Evolutionary conservation across 2,329 filamentous ascomycete species (phyloP).

Genomic region (Alternaria incomplexa): DNA sequence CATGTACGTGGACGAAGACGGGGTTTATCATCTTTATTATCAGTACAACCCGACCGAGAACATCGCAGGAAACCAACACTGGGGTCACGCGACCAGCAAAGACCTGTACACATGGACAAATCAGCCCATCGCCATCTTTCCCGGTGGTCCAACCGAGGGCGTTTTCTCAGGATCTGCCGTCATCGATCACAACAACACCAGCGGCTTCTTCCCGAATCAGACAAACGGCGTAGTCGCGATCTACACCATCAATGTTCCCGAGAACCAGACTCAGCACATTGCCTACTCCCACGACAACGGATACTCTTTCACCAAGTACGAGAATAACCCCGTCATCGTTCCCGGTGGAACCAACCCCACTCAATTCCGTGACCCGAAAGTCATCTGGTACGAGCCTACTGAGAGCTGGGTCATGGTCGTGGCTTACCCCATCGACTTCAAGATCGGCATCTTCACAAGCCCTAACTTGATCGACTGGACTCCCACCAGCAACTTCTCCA

Average conservation of each 20-base stretch:
- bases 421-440: constrained; percentile 61
- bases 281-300: constrained; percentile 68
- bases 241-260: constrained; percentile 56
- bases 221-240: constrained; percentile 68
- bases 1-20: constrained; percentile 64
- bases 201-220: constrained; percentile 68
- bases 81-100: constrained; percentile 68
- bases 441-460: constrained; percentile 67
- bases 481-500: constrained; percentile 63
- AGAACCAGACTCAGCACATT: constrained; percentile 63
- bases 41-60: constrained; percentile 62
- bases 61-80: constrained; percentile 66
- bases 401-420: constrained; percentile 65
- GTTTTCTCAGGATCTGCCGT: constrained; percentile 64
- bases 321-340: constrained; percentile 65
- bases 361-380: constrained; percentile 71
- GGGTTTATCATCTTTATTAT: constrained; percentile 69
- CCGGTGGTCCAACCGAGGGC: constrained; percentile 60
- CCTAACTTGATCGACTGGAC: constrained; percentile 66
- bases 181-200: constrained; percentile 68
- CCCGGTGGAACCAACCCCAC: constrained; percentile 52
- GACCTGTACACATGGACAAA: constrained; percentile 71
- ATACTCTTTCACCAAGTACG: constrained; percentile 66
- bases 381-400: constrained; percentile 60
- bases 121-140: constrained; percentile 67